These are phyloP conservation scores for Nectriaceae sp. DNA, from an alignment of 2,329 filamentous ascomycete genomes.

Conservation along the genomic window DNA sequence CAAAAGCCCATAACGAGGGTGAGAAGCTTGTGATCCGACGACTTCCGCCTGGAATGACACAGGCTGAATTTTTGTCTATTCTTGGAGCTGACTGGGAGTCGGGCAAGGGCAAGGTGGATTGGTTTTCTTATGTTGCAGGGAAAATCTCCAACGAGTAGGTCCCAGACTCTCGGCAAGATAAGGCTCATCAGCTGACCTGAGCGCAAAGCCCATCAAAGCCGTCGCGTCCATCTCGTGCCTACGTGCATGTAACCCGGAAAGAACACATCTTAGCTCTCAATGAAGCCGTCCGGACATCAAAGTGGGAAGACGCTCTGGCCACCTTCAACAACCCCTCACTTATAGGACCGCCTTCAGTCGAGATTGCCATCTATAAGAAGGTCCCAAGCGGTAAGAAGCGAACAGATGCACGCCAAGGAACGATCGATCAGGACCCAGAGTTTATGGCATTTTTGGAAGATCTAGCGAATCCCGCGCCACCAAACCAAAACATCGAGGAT, in stretches of 20 bases:
- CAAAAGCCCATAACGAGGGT: constrained; percentile 47
- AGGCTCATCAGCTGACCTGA: constrained; percentile 13
- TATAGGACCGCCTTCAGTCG: constrained; percentile 76
- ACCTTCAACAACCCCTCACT: constrained; percentile 72
- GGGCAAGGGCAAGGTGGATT: constrained; percentile 82
- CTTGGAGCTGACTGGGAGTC: constrained; percentile 80
- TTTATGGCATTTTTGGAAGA: constrained; percentile 92
- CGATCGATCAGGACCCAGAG: constrained; percentile 94
- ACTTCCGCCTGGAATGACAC: constrained; percentile 82
- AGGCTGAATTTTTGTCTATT: constrained; percentile 71
- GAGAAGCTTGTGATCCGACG: constrained; percentile 85
- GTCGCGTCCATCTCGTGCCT: constrained; percentile 77
- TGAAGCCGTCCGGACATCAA: constrained; percentile 66
- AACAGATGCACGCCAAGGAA: constrained; percentile 83
- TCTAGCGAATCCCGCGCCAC: constrained; percentile 68
- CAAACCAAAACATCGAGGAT: constrained; percentile 49
- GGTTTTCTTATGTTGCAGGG: constrained; percentile 65
- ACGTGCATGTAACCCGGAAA: constrained; percentile 77
- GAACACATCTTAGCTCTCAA: constrained; percentile 68
- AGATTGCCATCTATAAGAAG: constrained; percentile 83
- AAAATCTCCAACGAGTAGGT: constrained; percentile 84
- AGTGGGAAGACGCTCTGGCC: constrained; percentile 81
- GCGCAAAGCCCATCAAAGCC: constrained; percentile 73
- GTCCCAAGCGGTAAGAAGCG: constrained; percentile 74
- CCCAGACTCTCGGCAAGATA: constrained; percentile 1